phyloP scores from a whole-genome alignment of 148 eudicot species.

The Dysphania ambrosioides region DNA sequence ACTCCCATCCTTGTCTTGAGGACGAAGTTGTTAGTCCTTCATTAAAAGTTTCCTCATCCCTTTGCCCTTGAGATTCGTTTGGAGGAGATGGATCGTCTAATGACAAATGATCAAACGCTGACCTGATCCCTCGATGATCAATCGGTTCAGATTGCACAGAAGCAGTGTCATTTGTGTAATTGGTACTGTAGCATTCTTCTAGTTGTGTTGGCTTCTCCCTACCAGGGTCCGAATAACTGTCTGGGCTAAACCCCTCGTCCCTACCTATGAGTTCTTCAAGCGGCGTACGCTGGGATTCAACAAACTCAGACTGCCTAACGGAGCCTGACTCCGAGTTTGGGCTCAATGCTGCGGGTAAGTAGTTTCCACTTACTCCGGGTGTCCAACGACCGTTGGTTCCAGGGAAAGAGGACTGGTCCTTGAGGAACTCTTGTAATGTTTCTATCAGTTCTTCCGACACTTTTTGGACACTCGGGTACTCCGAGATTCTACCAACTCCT shows the following conservation, averaged over 20 bases:
- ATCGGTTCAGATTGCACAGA: slow-evolving; percentile 49
- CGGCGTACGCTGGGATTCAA: slow-evolving; percentile 38
- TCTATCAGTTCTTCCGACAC: slow-evolving; percentile 59
- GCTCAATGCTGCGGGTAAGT: slow-evolving; percentile 30
- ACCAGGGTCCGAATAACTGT: slow-evolving; percentile 47
- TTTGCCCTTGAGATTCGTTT: slow-evolving; percentile 12
- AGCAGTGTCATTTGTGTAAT: slow-evolving; percentile 38
- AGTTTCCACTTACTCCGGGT: slow-evolving; percentile 16
- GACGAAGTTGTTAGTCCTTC: slow-evolving; percentile 4
- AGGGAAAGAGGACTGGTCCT: slow-evolving; percentile 66
- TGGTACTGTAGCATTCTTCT: slow-evolving; percentile 28
- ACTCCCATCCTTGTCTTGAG: slow-evolving; percentile 51
- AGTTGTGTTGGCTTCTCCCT: slow-evolving; percentile 24
- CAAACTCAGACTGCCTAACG: slow-evolving; percentile 23
- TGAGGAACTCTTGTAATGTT: slow-evolving; percentile 66
- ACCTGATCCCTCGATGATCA: slow-evolving; percentile 26
- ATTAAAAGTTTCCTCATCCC: not conserved
- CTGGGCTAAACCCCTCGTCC: slow-evolving; percentile 46
- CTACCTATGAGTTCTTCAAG: slow-evolving; percentile 59
- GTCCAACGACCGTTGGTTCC: slow-evolving; percentile 16
- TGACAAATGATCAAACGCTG: slow-evolving; percentile 41
- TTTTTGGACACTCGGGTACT: slow-evolving; percentile 62
- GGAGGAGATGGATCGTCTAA: slow-evolving; percentile 37
- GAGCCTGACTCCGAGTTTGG: slow-evolving; percentile 20
- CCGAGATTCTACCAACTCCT: slow-evolving; percentile 62